Conservation (phyloP, 164 flowering plant species). For the Dillenia turbinata region DNA sequence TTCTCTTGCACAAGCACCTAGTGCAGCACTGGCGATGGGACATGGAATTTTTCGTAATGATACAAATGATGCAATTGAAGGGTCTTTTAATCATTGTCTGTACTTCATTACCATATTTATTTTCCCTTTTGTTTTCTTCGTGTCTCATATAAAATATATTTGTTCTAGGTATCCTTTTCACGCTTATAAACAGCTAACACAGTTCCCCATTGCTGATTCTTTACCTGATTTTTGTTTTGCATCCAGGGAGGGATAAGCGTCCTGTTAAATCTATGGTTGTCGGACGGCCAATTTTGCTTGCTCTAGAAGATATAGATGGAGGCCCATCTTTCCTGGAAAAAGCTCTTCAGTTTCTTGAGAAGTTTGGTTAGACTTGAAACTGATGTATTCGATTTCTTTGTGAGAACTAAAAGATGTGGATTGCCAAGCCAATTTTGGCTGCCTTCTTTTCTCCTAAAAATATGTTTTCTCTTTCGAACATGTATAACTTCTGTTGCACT, state of each 20-base stretch:
- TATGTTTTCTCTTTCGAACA: no score
- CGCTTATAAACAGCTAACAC: no score
- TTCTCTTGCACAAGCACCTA: slow-evolving; percentile 97
- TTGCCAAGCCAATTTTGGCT: no score
- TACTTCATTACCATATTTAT: slow-evolving; percentile 9
- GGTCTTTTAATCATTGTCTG: slow-evolving; percentile 89
- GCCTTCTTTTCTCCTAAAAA: no score
- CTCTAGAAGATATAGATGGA: slow-evolving; percentile 99
- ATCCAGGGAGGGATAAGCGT: slow-evolving; percentile 89
- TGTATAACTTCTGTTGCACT: no score
- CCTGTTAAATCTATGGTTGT: slow-evolving; percentile 93
- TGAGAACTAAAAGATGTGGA: no score
- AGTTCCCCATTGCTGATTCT: no score
- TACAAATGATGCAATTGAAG: slow-evolving; percentile 63
- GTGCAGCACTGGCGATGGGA: slow-evolving; percentile 97
- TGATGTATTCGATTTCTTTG: background rate
- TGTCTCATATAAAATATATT: no score
- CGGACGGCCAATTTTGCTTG: slow-evolving; percentile 97
- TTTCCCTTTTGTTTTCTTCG: background rate
- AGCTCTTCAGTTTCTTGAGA: slow-evolving; percentile 93
- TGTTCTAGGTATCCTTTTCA: no score
- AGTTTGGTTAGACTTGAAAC: slow-evolving; percentile 53
- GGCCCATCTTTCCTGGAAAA: slow-evolving; percentile 97
- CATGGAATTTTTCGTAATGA: slow-evolving; percentile 95
- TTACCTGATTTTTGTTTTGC: slow-evolving; percentile 1